A percentile compares a stretch with the other conserved stretches of the same genome.
phyloP scores from a whole-genome alignment of 208 protist species.

The Leishmania tarentolae region DNA sequence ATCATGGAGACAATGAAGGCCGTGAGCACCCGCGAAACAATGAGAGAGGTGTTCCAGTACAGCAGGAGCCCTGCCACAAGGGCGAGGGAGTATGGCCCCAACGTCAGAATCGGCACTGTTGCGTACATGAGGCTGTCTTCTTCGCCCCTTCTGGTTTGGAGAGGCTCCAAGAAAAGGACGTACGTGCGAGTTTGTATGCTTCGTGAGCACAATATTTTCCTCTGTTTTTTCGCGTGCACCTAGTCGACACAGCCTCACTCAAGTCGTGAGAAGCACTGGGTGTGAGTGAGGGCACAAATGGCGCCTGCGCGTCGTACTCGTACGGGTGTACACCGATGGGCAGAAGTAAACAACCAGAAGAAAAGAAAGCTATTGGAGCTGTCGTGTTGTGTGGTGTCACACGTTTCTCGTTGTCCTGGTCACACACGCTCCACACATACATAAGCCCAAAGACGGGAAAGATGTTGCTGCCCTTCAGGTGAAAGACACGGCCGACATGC shows the following conservation, averaged over 20 bases:
- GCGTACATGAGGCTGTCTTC: conserved; percentile 10
- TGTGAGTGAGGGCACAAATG: background rate
- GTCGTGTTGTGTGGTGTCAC: background rate
- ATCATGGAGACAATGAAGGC: conserved; percentile 27
- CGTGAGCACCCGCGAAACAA: conserved; percentile 28
- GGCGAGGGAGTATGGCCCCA: conserved; percentile 20
- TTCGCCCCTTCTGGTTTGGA: background rate
- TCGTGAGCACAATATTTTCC: background rate
- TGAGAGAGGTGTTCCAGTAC: conserved; percentile 60
- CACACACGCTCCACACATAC: conserved; percentile 5
- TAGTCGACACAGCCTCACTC: background rate
- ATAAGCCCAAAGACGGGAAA: background rate
- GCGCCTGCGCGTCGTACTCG: background rate
- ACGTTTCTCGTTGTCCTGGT: background rate
- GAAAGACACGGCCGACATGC: background rate
- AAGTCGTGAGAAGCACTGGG: background rate
- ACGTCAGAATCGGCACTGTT: conserved; percentile 9
- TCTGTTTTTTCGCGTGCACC: background rate
- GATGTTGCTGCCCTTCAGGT: background rate
- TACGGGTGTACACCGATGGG: background rate
- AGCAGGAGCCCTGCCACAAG: conserved; percentile 31
- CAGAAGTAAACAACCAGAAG: background rate
- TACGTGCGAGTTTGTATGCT: background rate
- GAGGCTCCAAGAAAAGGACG: background rate
- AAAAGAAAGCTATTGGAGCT: background rate